phyloP scores from a whole-genome alignment of 352 stramenopile genomes.

The Phytophthora colocasiae region DNA sequence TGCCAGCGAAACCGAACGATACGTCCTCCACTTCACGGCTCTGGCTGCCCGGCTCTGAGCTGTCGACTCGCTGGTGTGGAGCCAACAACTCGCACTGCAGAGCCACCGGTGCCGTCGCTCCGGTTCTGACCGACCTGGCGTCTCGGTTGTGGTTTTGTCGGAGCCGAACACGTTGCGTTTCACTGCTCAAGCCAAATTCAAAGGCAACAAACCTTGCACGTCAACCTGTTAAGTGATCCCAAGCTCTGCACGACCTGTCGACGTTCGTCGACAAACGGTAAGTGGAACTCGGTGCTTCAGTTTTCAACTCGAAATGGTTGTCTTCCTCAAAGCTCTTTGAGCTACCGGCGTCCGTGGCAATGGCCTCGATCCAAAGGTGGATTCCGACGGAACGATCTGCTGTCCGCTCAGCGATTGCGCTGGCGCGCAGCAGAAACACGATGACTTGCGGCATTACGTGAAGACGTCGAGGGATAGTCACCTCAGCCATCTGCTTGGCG shows the following conservation, averaged over 20 bases:
- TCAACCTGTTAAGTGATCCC: slow-evolving; percentile 23
- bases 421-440: slow-evolving; percentile 33
- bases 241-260: slow-evolving; percentile 21
- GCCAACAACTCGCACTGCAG: slow-evolving; percentile 2
- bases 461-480: slow-evolving; percentile 32
- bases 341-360: slow-evolving; percentile 1
- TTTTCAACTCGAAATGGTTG: slow-evolving; percentile 3
- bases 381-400: slow-evolving; percentile 12
- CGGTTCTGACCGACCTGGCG: slow-evolving; percentile 29
- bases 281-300: slow-evolving; percentile 1
- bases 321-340: slow-evolving; percentile 7
- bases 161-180: slow-evolving; percentile 35
- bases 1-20: background rate
- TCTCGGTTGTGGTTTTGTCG: slow-evolving; percentile 35
- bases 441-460: slow-evolving; percentile 32
- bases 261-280: slow-evolving; percentile 6
- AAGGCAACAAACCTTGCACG: slow-evolving; percentile 17
- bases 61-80: slow-evolving; percentile 3
- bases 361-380: background rate
- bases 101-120: slow-evolving; percentile 3
- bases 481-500: slow-evolving; percentile 18
- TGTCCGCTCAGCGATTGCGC: slow-evolving; percentile 14
- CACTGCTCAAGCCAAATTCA: slow-evolving; percentile 12
- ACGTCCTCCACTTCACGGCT: background rate
- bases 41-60: slow-evolving; percentile 10